Percentiles rank a stretch among this genome's conserved stretches.
phyloP scores from a whole-genome alignment of 208 protist genomes.

The Acanthamoeba royreba region DNA sequence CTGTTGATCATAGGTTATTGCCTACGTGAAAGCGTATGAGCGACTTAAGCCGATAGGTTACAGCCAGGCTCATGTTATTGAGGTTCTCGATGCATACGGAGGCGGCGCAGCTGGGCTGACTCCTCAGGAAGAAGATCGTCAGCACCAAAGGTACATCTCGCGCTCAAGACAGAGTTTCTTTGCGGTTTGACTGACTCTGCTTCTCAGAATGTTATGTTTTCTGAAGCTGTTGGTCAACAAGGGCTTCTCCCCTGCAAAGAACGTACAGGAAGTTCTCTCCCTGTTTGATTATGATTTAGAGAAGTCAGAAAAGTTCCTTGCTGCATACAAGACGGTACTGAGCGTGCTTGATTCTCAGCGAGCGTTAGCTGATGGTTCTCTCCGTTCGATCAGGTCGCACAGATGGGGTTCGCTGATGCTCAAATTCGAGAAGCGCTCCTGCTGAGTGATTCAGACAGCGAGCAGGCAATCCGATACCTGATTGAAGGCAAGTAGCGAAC shows the following conservation, averaged over 20 bases:
- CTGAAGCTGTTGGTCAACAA: neutral
- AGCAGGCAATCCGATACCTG: slow-evolving; percentile 12
- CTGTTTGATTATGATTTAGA: slow-evolving; percentile 28
- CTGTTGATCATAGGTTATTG: too few species aligned
- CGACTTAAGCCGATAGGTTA: neutral
- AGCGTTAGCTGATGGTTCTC: neutral
- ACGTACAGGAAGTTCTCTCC: neutral
- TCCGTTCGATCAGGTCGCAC: neutral
- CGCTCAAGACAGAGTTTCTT: too few species aligned
- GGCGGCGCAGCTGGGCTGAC: neutral
- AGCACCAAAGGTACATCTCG: slow-evolving; percentile 3
- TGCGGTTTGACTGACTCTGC: neutral
- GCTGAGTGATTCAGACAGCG: slow-evolving; percentile 8
- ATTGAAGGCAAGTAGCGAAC: neutral
- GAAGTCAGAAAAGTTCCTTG: neutral
- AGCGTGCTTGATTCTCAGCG: too few species aligned
- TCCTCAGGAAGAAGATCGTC: neutral
- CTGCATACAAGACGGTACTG: slow-evolving; percentile 12
- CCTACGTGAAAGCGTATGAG: slow-evolving; percentile 15
- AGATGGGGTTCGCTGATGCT: slow-evolving; percentile 7
- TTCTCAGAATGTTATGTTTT: neutral
- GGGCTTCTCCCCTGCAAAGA: neutral
- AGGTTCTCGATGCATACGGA: slow-evolving; percentile 8
- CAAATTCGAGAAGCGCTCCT: slow-evolving; percentile 1
- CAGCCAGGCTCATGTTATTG: neutral